Percentiles rank a stretch among this genome's conserved stretches.
phyloP scores from a whole-genome alignment of 129 eudicot species.

The Pseudognaphalium luteoalbum region DNA sequence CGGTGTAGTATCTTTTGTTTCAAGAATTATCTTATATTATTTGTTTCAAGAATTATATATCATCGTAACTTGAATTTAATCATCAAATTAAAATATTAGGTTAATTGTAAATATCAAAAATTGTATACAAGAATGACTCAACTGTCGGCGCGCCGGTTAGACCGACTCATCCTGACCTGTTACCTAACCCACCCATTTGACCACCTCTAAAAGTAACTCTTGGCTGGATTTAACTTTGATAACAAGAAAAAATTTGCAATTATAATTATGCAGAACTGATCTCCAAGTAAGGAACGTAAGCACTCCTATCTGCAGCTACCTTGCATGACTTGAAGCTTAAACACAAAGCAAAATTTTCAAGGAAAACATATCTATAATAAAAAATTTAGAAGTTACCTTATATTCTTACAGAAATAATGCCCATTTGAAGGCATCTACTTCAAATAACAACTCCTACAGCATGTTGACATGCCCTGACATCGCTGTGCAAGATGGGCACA shows the following conservation, averaged over 20 bases:
- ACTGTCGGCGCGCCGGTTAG: background rate
- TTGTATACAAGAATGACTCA: background rate
- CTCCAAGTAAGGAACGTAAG: background rate
- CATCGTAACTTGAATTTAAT: background rate
- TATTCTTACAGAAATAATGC: background rate
- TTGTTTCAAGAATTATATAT: background rate
- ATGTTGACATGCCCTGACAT: conserved; percentile 56
- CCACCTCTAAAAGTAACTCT: background rate
- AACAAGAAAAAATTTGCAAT: background rate
- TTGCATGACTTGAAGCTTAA: background rate
- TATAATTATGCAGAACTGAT: background rate
- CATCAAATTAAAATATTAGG: background rate
- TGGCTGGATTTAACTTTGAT: background rate
- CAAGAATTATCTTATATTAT: too few species aligned
- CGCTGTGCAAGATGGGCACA: conserved; percentile 80
- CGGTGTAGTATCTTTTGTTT: background rate
- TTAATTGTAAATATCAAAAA: background rate
- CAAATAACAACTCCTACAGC: conserved; percentile 34
- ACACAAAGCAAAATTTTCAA: background rate
- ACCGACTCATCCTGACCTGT: background rate
- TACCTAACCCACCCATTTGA: background rate
- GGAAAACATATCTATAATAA: background rate
- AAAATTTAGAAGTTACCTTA: conserved; percentile 17
- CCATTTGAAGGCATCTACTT: conserved; percentile 5
- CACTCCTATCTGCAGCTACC: background rate